phyloP scores from a whole-genome alignment of 306 rosid species.

The Arachis hypogaea region DNA sequence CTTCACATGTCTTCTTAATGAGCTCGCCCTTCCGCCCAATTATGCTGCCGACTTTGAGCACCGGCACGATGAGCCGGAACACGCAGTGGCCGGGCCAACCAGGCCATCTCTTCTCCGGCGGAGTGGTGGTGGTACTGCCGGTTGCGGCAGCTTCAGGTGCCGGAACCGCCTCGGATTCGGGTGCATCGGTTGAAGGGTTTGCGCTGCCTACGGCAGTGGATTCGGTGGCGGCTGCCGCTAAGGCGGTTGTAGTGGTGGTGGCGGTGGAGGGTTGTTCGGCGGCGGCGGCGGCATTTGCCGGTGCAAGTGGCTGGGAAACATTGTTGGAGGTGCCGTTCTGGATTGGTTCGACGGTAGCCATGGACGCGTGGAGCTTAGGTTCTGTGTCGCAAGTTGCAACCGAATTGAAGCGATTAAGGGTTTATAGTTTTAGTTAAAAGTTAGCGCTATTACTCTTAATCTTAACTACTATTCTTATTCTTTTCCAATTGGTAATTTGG shows the following conservation, averaged over 20 bases:
- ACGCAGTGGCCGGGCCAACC: conserved; percentile 98
- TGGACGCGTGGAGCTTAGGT: conserved; percentile 23
- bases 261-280: conserved; percentile 18
- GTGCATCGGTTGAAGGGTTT: not conserved
- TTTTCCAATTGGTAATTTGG: no score
- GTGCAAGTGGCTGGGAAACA: conserved; percentile 7
- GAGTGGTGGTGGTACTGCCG: conserved; percentile 25
- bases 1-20: conserved; percentile 88
- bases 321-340: conserved; percentile 51
- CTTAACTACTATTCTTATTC: no score
- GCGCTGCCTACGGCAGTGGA: not conserved
- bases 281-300: conserved; percentile 23
- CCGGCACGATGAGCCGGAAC: conserved; percentile 85
- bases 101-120: conserved; percentile 75
- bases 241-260: not conserved
- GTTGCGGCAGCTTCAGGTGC: conserved; percentile 20
- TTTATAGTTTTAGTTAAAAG: not conserved
- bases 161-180: conserved; percentile 39
- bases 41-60: conserved; percentile 86
- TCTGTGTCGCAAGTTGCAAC: not conserved
- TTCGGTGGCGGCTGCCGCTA: not conserved
- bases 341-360: conserved; percentile 54
- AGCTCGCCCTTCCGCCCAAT: conserved; percentile 97
- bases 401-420: conserved; percentile 11
- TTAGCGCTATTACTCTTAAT: no score